Evolutionary conservation across 2,329 filamentous ascomycete genomes (phyloP).

Genomic region (Chalaropsis ovoidea): DNA sequence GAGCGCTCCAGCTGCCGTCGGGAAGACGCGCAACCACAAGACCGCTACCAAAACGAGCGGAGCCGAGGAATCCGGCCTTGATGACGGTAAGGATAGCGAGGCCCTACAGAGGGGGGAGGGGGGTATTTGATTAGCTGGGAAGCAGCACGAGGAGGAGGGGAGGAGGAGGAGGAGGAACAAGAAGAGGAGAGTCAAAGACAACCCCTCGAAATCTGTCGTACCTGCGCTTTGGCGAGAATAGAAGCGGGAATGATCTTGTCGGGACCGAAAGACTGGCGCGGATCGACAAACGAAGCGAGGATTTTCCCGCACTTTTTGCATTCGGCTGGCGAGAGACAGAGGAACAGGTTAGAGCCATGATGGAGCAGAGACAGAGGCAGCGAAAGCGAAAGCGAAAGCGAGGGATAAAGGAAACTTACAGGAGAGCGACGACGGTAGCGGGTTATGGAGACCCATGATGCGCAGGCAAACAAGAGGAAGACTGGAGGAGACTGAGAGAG

Average conservation of each 20-base stretch:
- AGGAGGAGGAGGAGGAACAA: not conserved
- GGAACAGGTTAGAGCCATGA: not conserved
- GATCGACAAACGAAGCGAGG: constrained; percentile 86
- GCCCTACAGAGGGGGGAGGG: constrained; percentile 39
- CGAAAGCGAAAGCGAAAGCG: not conserved
- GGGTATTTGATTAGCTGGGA: not conserved
- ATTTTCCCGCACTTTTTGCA: constrained; percentile 97
- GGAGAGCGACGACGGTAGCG: constrained; percentile 55
- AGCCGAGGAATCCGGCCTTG: constrained; percentile 78
- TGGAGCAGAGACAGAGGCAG: not conserved
- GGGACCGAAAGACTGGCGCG: constrained; percentile 82
- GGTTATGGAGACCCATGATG: constrained; percentile 55
- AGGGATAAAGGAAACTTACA: constrained; percentile 43
- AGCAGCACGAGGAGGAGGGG: not conserved
- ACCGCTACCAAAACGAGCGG: constrained; percentile 69
- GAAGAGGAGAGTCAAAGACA: no score
- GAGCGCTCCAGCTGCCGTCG: constrained; percentile 71
- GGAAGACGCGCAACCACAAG: constrained; percentile 69
- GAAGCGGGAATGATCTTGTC: constrained; percentile 94
- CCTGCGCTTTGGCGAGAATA: constrained; percentile 84
- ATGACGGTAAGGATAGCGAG: constrained; percentile 78
- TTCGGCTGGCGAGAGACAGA: constrained; percentile 54
- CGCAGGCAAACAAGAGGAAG: constrained; percentile 1
- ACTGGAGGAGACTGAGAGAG: no score
- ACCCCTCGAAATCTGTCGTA: constrained; percentile 32